These are phyloP conservation scores for Pisolithus thermaeus DNA, from an alignment of 1,284 basidiomycete genomes.

Conservation along the genomic window DNA sequence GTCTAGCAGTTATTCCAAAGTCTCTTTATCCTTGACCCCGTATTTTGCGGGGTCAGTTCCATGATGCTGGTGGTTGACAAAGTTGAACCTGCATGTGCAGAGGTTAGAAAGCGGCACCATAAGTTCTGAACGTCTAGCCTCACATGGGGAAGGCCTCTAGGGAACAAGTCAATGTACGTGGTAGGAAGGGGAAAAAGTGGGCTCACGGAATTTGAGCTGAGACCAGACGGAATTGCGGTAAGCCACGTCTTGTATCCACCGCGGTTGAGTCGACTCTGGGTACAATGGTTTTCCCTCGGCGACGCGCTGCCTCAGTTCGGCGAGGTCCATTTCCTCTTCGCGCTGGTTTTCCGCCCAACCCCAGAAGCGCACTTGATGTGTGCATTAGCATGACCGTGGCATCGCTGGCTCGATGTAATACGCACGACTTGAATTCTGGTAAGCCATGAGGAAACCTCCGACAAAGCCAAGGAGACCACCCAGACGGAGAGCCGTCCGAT, in stretches of 20 bases:
- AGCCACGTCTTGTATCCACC: constrained; percentile 87
- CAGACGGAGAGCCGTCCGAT: constrained; percentile 28
- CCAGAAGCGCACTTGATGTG: constrained; percentile 81
- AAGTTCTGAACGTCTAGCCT: constrained; percentile 17
- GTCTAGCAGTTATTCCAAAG: constrained; percentile 14
- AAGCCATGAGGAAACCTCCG: constrained; percentile 92
- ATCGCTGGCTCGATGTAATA: constrained; percentile 14
- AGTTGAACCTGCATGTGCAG: constrained; percentile 68
- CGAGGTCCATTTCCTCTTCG: constrained; percentile 72
- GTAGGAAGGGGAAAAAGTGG: neutral
- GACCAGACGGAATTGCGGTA: constrained; percentile 90
- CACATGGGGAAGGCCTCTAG: constrained; percentile 68
- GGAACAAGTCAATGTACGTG: constrained; percentile 6
- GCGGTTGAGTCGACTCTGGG: constrained; percentile 76
- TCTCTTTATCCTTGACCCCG: constrained; percentile 33
- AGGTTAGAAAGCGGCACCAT: constrained; percentile 1
- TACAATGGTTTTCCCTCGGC: constrained; percentile 77
- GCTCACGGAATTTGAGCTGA: constrained; percentile 87
- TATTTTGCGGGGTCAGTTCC: constrained; percentile 85
- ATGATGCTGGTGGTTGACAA: constrained; percentile 86
- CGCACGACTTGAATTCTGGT: constrained; percentile 85
- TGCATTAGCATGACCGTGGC: constrained; percentile 14
- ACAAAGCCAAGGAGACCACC: constrained; percentile 58
- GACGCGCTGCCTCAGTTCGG: constrained; percentile 70
- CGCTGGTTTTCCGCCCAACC: constrained; percentile 91